These are phyloP conservation scores for Cyclocybe aegerita DNA, from an alignment of 768 basidiomycete species.

Conservation along the genomic window DNA sequence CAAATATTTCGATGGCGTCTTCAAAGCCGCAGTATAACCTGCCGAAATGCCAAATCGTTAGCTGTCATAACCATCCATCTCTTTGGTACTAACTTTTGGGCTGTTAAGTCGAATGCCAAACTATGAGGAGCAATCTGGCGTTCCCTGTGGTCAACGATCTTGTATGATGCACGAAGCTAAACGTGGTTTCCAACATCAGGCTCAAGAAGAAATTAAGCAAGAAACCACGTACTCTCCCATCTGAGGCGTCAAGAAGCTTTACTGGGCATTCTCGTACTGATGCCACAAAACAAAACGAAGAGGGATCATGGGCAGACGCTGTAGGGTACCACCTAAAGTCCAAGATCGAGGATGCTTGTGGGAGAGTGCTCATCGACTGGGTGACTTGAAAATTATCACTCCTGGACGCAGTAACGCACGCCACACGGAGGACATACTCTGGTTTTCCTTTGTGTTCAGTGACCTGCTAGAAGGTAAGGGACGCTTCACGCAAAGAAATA, in stretches of 20 bases:
- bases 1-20: slow-evolving; percentile 84
- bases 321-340: slow-evolving; percentile 86
- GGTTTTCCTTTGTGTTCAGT: no score
- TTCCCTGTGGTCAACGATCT: slow-evolving; percentile 92
- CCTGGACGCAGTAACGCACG: no score
- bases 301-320: slow-evolving; percentile 55
- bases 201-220: not conserved
- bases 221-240: slow-evolving; percentile 60
- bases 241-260: slow-evolving; percentile 76
- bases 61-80: not conserved
- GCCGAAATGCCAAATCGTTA: not conserved
- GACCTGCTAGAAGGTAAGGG: no score
- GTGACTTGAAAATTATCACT: no score
- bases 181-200: not conserved
- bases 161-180: slow-evolving; percentile 89
- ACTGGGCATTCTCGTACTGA: slow-evolving; percentile 86
- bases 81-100: slow-evolving; percentile 53
- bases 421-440: no score
- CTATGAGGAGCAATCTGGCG: slow-evolving; percentile 85
- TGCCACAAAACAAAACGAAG: slow-evolving; percentile 79
- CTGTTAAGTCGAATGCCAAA: slow-evolving; percentile 72
- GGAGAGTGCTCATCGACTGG: slow-evolving; percentile 14
- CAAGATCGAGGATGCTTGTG: slow-evolving; percentile 70
- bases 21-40: slow-evolving; percentile 89
- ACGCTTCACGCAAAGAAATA: no score